Base-by-base conservation (phyloP, 1,284 basidiomycete species). In the Pholiota adiposa region DNA sequence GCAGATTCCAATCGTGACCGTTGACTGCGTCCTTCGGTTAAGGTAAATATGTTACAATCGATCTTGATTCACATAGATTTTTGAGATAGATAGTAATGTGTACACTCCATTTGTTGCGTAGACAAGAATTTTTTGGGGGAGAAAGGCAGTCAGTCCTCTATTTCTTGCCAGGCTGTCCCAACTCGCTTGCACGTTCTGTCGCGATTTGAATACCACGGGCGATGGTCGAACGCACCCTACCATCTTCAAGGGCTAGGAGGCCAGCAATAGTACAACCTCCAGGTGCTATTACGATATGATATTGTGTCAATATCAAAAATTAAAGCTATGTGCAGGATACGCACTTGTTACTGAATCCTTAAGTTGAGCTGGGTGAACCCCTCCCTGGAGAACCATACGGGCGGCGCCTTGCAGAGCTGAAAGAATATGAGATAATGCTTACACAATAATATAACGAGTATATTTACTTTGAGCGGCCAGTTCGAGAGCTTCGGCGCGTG, bases 261-360 rank as follows among this genome's bases (percentile, higher is more conserved):
- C 97, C 97, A 0, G 97, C 97, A 66, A 99, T 99, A 0, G 97
- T 99, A 72, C 97, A 99, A 33, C 97, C 97, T 60, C 97, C 97
- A 0, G 97, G 97, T 43, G 97, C 96, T 98, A 51, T 40, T 51
- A 7, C 5, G 21, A 43, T 14, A 36, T 3, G 6, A 18, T 25
- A 29, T 5, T 19, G 6, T 19, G 6, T 43, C 23, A 52, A 61
- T 23, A 58, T 58, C 11, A 31, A 31, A 31, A 31, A 23, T 7
- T 1, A 33, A 33, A 33, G 12, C 31, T 49, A 4, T 11, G 29
- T 5, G 11, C 9, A 58, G 11, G 14, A 25, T 2, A 79, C 92
- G 69, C 70, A 95, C 96, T 99, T 1, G 97, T 98, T 5, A 99
- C 97, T 23, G 93, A 89, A 75, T 99, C 97, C 75, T 98, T 99